phyloP scores from a whole-genome alignment of 495 filamentous ascomycete species.

The Xeromyces bisporus region DNA sequence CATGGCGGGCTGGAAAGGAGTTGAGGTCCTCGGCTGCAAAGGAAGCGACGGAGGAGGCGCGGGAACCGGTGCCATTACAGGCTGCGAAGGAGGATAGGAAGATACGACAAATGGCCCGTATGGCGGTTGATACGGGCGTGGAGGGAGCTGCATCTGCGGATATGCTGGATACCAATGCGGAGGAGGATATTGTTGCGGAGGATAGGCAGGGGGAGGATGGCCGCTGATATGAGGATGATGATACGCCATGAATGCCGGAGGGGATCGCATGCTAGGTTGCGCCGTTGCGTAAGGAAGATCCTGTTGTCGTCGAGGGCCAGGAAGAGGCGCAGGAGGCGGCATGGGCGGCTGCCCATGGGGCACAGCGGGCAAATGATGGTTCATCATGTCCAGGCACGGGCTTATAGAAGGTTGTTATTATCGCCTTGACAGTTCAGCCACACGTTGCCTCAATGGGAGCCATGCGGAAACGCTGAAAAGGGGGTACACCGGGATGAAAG shows the following conservation, averaged over 20 bases:
- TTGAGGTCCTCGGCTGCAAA: constrained; percentile 24
- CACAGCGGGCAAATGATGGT: constrained; percentile 36
- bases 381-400: constrained; percentile 34
- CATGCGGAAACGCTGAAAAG: constrained; percentile 21
- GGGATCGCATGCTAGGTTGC: constrained; percentile 28
- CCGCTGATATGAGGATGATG: constrained; percentile 29
- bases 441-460: constrained; percentile 30
- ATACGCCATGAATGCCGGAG: constrained; percentile 29
- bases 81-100: constrained; percentile 30
- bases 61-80: constrained; percentile 24
- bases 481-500: constrained; percentile 10
- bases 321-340: constrained; percentile 24
- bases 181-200: constrained; percentile 23
- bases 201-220: constrained; percentile 25
- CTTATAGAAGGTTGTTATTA: too few relatives aligned
- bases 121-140: constrained; percentile 20
- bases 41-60: constrained; percentile 19
- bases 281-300: constrained; percentile 30
- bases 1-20: constrained; percentile 26
- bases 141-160: constrained; percentile 29
- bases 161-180: constrained; percentile 30
- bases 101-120: constrained; percentile 35
- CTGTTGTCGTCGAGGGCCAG: constrained; percentile 30
- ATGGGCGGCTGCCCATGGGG: constrained; percentile 39
- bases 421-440: constrained; percentile 26